phyloP scores from a whole-genome alignment of 331 rosid species.

The Erythrophleum ivorense region DNA sequence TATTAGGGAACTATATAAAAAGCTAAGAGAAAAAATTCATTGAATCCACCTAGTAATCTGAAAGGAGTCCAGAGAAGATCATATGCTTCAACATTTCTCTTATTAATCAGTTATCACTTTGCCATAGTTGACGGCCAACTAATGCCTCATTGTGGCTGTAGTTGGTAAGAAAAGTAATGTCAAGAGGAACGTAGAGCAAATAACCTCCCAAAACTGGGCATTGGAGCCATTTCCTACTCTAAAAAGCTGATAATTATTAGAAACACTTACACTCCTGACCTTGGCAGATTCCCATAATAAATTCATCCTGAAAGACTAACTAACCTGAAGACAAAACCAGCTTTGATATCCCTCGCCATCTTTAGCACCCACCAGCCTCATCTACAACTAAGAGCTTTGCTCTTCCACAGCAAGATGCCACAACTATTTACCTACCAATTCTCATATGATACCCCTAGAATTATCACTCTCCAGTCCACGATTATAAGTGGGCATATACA shows the following conservation, averaged over 20 bases:
- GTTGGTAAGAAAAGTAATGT: background rate
- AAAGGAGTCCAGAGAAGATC: background rate
- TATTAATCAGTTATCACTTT: background rate
- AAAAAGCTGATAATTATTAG: background rate
- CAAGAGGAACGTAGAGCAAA: background rate
- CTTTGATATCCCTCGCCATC: background rate
- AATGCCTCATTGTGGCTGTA: background rate
- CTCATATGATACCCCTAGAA: background rate
- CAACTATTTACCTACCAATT: background rate
- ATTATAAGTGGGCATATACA: background rate
- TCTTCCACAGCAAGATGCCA: background rate
- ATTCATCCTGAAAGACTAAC: background rate
- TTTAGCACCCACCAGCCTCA: background rate
- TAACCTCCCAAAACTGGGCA: background rate
- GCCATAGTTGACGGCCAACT: background rate
- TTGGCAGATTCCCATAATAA: background rate
- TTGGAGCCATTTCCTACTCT: background rate
- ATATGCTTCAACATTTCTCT: background rate
- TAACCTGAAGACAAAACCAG: background rate
- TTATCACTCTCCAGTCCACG: background rate
- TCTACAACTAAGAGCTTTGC: background rate
- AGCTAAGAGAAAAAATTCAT: background rate
- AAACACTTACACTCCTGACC: background rate
- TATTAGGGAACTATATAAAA: background rate
- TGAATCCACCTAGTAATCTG: background rate